A percentile compares a stretch with the other conserved stretches of the same genome.
Conservation (phyloP, 2,329 filamentous ascomycete genomes). For the Arachnomyces sp. region DNA sequence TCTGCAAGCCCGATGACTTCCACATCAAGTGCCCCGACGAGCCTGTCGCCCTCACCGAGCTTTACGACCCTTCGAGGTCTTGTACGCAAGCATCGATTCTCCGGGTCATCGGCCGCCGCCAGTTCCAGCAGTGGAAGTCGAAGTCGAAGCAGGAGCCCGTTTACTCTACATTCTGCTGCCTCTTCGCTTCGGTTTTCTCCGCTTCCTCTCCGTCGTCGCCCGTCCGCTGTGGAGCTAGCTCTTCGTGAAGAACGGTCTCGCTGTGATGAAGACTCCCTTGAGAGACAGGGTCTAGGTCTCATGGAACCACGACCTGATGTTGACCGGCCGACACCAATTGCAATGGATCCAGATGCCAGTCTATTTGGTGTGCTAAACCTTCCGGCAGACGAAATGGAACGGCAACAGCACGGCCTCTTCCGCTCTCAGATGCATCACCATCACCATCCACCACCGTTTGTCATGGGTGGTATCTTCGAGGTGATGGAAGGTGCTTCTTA, state of each 20-base stretch:
- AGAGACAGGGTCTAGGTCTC: slow-evolving; percentile 34
- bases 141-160: slow-evolving; percentile 23
- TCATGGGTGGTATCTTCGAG: slow-evolving; percentile 42
- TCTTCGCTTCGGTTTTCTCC: slow-evolving; percentile 24
- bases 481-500: slow-evolving; percentile 38
- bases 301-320: slow-evolving; percentile 40
- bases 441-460: slow-evolving; percentile 24
- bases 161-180: slow-evolving; percentile 19
- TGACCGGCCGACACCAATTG: slow-evolving; percentile 18
- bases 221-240: slow-evolving; percentile 37
- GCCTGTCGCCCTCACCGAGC: slow-evolving; percentile 24
- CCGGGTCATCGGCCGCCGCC: slow-evolving; percentile 11
- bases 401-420: slow-evolving; percentile 4
- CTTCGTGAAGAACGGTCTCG: slow-evolving; percentile 36
- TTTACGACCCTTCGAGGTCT: slow-evolving; percentile 18
- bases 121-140: slow-evolving; percentile 8
- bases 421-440: no score
- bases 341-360: slow-evolving; percentile 3
- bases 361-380: no score
- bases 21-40: slow-evolving; percentile 15
- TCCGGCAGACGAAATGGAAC: slow-evolving; percentile 14
- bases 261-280: slow-evolving; percentile 30
- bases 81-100: slow-evolving; percentile 18
- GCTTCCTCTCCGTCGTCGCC: slow-evolving; percentile 32
- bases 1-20: slow-evolving; percentile 23